Conservation (phyloP, 1,139 yeast genomes). For the Blastobotrys malaysiensis region DNA sequence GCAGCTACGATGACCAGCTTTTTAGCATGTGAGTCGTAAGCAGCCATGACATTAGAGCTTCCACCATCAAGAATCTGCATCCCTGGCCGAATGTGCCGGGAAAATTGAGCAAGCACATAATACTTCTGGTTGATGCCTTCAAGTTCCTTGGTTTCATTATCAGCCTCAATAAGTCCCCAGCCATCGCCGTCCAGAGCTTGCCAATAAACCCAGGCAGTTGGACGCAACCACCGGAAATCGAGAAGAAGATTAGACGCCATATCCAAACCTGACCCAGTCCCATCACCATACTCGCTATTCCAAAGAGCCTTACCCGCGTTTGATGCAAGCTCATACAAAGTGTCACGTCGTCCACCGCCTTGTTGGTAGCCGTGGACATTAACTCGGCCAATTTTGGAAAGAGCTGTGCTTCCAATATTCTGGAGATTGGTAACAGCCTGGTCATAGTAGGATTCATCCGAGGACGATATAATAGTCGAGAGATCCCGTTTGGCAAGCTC, state of each 20-base stretch:
- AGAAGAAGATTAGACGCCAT: not conserved
- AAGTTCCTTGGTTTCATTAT: not conserved
- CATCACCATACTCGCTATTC: not conserved
- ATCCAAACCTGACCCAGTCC: not conserved
- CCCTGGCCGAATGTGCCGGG: not conserved
- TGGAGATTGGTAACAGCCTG: not conserved
- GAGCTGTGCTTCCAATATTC: not conserved
- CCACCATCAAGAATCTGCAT: not conserved
- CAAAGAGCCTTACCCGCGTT: not conserved
- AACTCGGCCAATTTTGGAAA: not conserved
- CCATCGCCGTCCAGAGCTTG: not conserved
- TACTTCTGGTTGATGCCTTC: not conserved
- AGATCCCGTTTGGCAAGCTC: not conserved
- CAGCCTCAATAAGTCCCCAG: not conserved
- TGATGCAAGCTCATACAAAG: not conserved
- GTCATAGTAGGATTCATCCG: not conserved
- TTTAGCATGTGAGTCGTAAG: not conserved
- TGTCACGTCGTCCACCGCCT: not conserved
- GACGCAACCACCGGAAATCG: not conserved
- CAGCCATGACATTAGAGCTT: not conserved
- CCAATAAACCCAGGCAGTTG: not conserved
- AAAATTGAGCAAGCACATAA: not conserved
- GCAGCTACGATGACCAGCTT: not conserved
- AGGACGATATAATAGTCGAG: not conserved
- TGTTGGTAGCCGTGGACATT: not conserved